Evolutionary conservation across 2,329 filamentous ascomycete genomes (phyloP).

Genomic region (Sphaerostilbella broomeana): DNA sequence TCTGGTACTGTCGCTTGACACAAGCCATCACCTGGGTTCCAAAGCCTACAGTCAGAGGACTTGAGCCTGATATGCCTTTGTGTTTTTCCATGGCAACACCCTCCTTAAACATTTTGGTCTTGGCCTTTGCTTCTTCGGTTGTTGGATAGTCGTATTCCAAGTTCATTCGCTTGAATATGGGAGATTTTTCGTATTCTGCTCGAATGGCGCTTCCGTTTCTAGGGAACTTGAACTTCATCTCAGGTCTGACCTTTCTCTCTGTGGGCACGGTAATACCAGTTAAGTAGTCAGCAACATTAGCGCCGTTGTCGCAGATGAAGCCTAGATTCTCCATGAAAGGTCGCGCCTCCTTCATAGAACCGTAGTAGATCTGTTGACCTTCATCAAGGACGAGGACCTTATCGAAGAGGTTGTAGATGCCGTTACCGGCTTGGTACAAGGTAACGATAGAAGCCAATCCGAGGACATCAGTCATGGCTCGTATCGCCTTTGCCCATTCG

Average conservation of each 20-base stretch:
- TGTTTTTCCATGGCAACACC: slow-evolving; percentile 49
- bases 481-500: slow-evolving; percentile 53
- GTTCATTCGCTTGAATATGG: slow-evolving; percentile 44
- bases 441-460: slow-evolving; percentile 56
- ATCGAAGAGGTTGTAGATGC: slow-evolving; percentile 63
- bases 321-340: slow-evolving; percentile 60
- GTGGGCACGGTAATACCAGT: slow-evolving; percentile 61
- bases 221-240: slow-evolving; percentile 36
- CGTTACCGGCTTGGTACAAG: slow-evolving; percentile 64
- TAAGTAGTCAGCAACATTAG: slow-evolving; percentile 59
- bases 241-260: slow-evolving; percentile 54
- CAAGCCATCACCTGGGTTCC: slow-evolving; percentile 49
- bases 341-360: slow-evolving; percentile 49
- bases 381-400: slow-evolving; percentile 63
- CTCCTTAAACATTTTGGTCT: slow-evolving; percentile 48
- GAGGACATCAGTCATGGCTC: slow-evolving; percentile 56
- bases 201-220: slow-evolving; percentile 39
- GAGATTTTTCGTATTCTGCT: slow-evolving; percentile 44
- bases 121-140: slow-evolving; percentile 38
- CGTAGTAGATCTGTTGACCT: slow-evolving; percentile 61
- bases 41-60: slow-evolving; percentile 51
- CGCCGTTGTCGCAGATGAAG: slow-evolving; percentile 54
- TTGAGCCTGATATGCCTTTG: slow-evolving; percentile 44
- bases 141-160: slow-evolving; percentile 52
- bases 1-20: slow-evolving; percentile 56